Conservation (phyloP, 768 basidiomycete genomes). For the Leccinum variicolor region DNA sequence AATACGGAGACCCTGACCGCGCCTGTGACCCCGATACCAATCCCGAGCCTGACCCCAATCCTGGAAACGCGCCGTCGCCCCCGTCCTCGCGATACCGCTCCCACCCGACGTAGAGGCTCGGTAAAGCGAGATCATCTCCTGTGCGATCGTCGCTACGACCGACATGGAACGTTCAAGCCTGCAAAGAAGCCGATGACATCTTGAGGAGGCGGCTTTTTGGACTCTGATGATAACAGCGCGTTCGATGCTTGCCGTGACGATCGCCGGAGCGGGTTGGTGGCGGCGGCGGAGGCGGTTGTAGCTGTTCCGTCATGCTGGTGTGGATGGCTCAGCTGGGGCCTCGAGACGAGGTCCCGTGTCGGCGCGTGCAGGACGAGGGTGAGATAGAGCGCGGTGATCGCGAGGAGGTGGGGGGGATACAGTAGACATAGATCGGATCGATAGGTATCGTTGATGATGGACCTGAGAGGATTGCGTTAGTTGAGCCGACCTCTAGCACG, state of each 20-base stretch:
- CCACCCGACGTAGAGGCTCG: conserved; percentile 93
- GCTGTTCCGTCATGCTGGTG: neutral
- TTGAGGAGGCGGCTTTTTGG: conserved; percentile 37
- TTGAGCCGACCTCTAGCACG: neutral
- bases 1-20: conserved; percentile 19
- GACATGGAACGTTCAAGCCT: conserved; percentile 82
- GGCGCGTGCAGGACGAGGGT: conserved; percentile 73
- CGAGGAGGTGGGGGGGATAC: conserved; percentile 93
- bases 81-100: conserved; percentile 73
- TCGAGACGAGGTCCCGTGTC: conserved; percentile 44
- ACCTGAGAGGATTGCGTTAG: conserved; percentile 53
- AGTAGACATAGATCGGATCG: conserved; percentile 91
- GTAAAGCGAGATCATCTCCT: conserved; percentile 87
- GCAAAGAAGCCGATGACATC: conserved; percentile 84
- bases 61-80: conserved; percentile 24
- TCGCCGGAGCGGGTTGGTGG: conserved; percentile 42
- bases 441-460: conserved; percentile 95
- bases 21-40: neutral
- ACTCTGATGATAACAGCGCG: conserved; percentile 19
- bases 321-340: conserved; percentile 26
- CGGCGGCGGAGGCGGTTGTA: neutral
- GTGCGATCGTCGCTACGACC: conserved; percentile 77
- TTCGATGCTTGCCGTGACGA: conserved; percentile 49
- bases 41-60: neutral
- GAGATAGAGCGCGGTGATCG: conserved; percentile 88